A percentile compares a stretch with the other conserved stretches of the same genome.
phyloP scores from a whole-genome alignment of 129 eudicot species.

The Calendula officinalis region DNA sequence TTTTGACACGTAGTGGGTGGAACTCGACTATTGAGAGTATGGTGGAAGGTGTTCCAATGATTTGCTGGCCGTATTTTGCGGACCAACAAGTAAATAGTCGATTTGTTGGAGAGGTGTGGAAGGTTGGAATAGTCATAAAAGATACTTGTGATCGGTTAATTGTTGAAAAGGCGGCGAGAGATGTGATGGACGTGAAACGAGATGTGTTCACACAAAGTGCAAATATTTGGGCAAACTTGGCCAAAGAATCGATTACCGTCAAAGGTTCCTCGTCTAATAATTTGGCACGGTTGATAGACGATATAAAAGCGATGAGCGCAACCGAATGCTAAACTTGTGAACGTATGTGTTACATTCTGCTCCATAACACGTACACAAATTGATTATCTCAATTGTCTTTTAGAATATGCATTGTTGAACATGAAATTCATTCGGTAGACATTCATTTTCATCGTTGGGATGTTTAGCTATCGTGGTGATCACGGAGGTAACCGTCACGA shows the following conservation, averaged over 20 bases:
- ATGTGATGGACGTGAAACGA: slow-evolving; percentile 39
- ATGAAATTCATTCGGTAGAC: no score
- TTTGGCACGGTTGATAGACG: slow-evolving; percentile 42
- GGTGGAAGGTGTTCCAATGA: slow-evolving; percentile 56
- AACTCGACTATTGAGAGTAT: slow-evolving; percentile 68
- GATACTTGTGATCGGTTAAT: slow-evolving; percentile 48
- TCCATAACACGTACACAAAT: no score
- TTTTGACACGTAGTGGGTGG: slow-evolving; percentile 69
- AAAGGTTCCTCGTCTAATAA: slow-evolving; percentile 48
- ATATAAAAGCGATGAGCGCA: slow-evolving; percentile 39
- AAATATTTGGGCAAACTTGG: slow-evolving; percentile 23
- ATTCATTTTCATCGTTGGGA: no score
- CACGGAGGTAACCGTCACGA: no score
- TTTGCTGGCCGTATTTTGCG: slow-evolving; percentile 51
- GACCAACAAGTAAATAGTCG: slow-evolving; percentile 68
- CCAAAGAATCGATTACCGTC: slow-evolving; percentile 28
- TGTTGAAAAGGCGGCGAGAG: slow-evolving; percentile 39
- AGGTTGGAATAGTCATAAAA: slow-evolving; percentile 51
- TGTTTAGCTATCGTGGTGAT: no score
- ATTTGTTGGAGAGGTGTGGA: slow-evolving; percentile 59
- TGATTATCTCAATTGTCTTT: no score
- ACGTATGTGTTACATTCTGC: neutral
- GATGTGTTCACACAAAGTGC: slow-evolving; percentile 14
- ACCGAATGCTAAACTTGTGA: neutral
- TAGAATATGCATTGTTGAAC: no score